Conservation (phyloP, 2,329 filamentous ascomycete genomes). For the Thielaviopsis punctulata region DNA sequence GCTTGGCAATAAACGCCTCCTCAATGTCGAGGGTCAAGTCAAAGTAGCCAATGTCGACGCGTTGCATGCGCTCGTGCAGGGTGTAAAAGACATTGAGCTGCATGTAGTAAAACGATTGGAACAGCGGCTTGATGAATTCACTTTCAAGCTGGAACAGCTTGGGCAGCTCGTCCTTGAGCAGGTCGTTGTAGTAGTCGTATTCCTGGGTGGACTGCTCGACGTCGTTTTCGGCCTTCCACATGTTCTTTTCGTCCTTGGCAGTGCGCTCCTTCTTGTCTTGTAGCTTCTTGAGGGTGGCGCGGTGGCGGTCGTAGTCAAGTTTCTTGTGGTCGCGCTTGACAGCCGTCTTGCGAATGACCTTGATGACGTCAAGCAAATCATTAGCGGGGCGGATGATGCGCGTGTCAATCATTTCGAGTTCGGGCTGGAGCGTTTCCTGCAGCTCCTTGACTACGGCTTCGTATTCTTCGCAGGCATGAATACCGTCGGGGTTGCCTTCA, state of each 20-base stretch:
- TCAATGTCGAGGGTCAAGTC: constrained; percentile 81
- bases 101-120: constrained; percentile 99
- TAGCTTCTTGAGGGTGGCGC: constrained; percentile 71
- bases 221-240: constrained; percentile 89
- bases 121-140: constrained; percentile 90
- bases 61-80: constrained; percentile 94
- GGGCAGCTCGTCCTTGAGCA: constrained; percentile 89
- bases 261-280: constrained; percentile 96
- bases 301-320: constrained; percentile 84
- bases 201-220: constrained; percentile 85
- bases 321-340: constrained; percentile 93
- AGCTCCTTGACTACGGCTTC: constrained; percentile 77
- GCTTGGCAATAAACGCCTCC: constrained; percentile 76
- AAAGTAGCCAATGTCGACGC: constrained; percentile 94
- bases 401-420: constrained; percentile 93
- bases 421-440: constrained; percentile 72
- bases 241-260: constrained; percentile 89
- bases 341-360: constrained; percentile 77
- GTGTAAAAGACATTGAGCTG: constrained; percentile 99
- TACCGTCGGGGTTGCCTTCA: constrained; percentile 83
- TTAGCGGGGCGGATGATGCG: constrained; percentile 83
- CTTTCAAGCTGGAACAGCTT: constrained; percentile 78
- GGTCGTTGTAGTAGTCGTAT: constrained; percentile 94
- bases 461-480: constrained; percentile 91
- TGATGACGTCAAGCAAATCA: constrained; percentile 87